A percentile compares a stretch with the other conserved stretches of the same genome.
Evolutionary conservation across 768 basidiomycete genomes (phyloP).

Genomic region (Solioccasus polychromus): DNA sequence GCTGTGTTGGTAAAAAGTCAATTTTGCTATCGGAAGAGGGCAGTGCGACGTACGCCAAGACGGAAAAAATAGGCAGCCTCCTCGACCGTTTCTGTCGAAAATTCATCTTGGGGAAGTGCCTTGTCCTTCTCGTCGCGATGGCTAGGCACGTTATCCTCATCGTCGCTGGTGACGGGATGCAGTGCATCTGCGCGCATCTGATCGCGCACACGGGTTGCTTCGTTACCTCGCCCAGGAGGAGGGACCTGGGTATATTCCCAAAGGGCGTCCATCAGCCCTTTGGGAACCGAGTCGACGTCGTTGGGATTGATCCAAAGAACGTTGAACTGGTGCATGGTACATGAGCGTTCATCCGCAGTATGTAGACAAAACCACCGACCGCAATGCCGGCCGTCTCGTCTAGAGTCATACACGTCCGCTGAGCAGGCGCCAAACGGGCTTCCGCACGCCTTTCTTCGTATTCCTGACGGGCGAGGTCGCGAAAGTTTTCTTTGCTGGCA

Average conservation of each 20-base stretch:
- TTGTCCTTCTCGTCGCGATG: slow-evolving; percentile 16
- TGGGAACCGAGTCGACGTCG: slow-evolving; percentile 62
- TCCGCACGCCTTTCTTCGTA: slow-evolving; percentile 78
- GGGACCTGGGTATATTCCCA: slow-evolving; percentile 34
- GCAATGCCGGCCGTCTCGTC: slow-evolving; percentile 71
- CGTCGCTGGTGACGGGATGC: slow-evolving; percentile 38
- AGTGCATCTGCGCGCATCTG: slow-evolving; percentile 79
- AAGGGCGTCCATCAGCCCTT: slow-evolving; percentile 59
- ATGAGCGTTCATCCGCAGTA: not conserved
- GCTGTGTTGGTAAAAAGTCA: slow-evolving; percentile 41
- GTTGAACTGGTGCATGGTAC: slow-evolving; percentile 58
- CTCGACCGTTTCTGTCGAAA: slow-evolving; percentile 55
- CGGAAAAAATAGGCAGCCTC: slow-evolving; percentile 67
- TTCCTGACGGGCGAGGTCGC: slow-evolving; percentile 67
- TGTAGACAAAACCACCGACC: slow-evolving; percentile 23
- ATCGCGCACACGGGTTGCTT: slow-evolving; percentile 52
- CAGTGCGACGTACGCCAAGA: slow-evolving; percentile 47
- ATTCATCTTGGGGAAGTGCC: slow-evolving; percentile 33
- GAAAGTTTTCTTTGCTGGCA: slow-evolving; percentile 54
- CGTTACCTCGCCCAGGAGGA: slow-evolving; percentile 15
- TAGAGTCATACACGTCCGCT: slow-evolving; percentile 68
- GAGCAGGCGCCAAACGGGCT: slow-evolving; percentile 64
- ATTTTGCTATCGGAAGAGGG: slow-evolving; percentile 5
- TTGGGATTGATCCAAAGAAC: slow-evolving; percentile 74
- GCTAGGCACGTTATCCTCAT: slow-evolving; percentile 35